A percentile compares a stretch with the other conserved stretches of the same genome.
Evolutionary conservation across 2,329 filamentous ascomycete species (phyloP).

Genomic region (Colletotrichum agaves): DNA sequence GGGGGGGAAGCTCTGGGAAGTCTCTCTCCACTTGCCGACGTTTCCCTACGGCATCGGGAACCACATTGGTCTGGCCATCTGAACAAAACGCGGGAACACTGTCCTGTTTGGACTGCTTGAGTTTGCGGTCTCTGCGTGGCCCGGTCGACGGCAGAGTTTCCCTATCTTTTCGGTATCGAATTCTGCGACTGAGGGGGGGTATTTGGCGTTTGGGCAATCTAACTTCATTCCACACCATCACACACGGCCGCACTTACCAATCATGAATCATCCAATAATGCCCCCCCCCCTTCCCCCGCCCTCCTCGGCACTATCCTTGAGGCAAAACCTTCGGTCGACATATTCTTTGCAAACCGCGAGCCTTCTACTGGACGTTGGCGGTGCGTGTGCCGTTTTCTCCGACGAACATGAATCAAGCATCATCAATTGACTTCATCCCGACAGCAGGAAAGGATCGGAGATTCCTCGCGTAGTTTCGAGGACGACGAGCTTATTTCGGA

Average conservation of each 20-base stretch:
- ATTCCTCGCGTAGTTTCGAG: background rate
- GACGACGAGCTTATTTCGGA: background rate
- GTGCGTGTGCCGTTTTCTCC: background rate
- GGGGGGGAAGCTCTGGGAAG: no score
- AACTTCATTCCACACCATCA: background rate
- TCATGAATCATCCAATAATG: background rate
- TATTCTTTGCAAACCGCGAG: background rate
- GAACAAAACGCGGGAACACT: background rate
- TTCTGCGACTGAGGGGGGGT: constrained; percentile 1
- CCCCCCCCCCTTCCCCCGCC: no score
- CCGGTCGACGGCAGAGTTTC: constrained; percentile 6
- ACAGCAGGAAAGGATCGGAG: background rate
- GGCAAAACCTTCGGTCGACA: constrained; percentile 13
- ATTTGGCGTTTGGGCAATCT: background rate
- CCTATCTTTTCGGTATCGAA: background rate
- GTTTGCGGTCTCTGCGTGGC: background rate
- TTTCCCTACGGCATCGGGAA: constrained; percentile 7
- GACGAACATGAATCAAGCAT: constrained; percentile 1
- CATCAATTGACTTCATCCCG: background rate
- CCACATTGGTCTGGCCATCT: background rate
- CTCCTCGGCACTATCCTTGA: constrained; percentile 5
- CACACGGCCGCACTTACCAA: background rate
- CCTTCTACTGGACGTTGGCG: background rate
- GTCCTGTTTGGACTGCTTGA: background rate
- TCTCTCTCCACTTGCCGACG: constrained; percentile 3